Conservation (phyloP, 225 moss, liverwort and hornwort genomes). For the Rhytidiadelphus loreus region DNA sequence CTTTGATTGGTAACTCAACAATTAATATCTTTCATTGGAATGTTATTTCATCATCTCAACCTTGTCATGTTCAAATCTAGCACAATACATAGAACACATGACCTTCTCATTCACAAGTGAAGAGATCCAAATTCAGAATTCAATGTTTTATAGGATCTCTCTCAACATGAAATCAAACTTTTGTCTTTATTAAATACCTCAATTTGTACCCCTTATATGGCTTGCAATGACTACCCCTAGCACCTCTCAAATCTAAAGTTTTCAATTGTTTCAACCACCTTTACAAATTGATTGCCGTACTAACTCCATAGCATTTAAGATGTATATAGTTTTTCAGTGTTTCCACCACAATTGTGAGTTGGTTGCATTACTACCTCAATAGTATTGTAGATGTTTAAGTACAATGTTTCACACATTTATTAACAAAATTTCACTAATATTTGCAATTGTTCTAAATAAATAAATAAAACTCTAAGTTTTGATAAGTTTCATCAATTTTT, state of each 20-base stretch:
- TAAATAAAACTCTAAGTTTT: too few relatives aligned
- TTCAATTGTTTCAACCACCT: neutral
- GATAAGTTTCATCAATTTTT: neutral
- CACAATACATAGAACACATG: neutral
- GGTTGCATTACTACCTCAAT: neutral
- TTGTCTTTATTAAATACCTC: neutral
- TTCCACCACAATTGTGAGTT: neutral
- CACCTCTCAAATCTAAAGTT: neutral
- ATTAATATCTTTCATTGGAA: too few relatives aligned
- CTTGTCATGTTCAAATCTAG: fast-evolving
- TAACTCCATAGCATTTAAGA: neutral
- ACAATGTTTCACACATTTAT: neutral
- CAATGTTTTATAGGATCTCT: fast-evolving
- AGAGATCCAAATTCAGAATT: neutral
- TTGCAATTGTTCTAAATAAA: too few relatives aligned
- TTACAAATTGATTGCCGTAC: neutral
- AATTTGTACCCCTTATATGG: neutral
- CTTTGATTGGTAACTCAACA: too few relatives aligned
- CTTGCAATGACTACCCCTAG: fast-evolving
- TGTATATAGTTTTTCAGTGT: neutral
- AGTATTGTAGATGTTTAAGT: neutral
- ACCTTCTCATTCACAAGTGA: neutral
- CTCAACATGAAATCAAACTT: neutral
- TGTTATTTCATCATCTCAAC: neutral
- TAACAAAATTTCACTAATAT: too few relatives aligned